phyloP scores from a whole-genome alignment of 257 asterid genomes.

The Solanum appendiculatum region DNA sequence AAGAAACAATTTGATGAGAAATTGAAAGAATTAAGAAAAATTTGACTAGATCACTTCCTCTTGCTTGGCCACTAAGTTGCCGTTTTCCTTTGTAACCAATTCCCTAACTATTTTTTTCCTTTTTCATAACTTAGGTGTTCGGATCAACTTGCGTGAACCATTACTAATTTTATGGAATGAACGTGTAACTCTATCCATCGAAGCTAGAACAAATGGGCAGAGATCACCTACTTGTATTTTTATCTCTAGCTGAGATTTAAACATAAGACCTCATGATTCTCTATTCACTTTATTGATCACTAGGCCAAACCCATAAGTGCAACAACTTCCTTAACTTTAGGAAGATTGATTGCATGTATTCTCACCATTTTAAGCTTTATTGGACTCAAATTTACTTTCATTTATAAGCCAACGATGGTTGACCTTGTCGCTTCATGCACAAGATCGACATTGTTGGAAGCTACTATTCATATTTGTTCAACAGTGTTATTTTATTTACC shows the following conservation, averaged over 20 bases:
- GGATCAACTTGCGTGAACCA: too few species aligned
- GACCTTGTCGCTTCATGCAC: not conserved
- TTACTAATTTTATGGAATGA: too few species aligned
- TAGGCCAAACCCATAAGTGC: too few species aligned
- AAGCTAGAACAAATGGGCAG: not conserved
- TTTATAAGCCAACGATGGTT: not conserved
- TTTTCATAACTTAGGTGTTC: not conserved
- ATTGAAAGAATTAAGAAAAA: not conserved
- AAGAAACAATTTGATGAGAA: not conserved
- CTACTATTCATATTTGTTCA: not conserved
- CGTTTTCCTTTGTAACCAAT: not conserved
- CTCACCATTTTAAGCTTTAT: not conserved
- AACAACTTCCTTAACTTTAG: not conserved
- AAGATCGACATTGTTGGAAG: too few species aligned
- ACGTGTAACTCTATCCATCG: too few species aligned
- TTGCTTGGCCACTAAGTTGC: not conserved
- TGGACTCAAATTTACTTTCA: too few species aligned
- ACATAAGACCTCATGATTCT: too few species aligned
- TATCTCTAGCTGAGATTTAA: too few species aligned
- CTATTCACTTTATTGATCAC: too few species aligned
- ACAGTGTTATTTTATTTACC: not conserved
- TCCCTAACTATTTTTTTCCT: not conserved
- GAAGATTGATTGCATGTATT: not conserved
- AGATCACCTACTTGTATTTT: not conserved
- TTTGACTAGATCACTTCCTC: not conserved